These are phyloP conservation scores for Fusarium pseudonygamai DNA, from an alignment of 2,329 filamentous ascomycete genomes.

Conservation along the genomic window DNA sequence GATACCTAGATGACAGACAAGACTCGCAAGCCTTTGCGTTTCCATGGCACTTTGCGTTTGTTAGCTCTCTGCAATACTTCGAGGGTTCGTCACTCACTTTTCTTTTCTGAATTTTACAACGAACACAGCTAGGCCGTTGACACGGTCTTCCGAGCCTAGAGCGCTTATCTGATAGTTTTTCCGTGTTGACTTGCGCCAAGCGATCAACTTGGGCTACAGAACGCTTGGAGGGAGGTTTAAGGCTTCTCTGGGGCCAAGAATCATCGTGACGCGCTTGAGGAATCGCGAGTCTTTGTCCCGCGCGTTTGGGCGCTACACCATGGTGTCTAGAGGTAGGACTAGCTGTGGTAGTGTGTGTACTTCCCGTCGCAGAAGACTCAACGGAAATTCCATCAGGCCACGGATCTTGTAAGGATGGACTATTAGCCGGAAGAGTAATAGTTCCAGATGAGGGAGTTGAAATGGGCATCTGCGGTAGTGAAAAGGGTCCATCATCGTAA, in stretches of 20 bases:
- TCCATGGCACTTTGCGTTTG: not conserved
- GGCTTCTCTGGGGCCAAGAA: not conserved
- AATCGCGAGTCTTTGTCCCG: not conserved
- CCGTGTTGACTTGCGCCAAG: fast-evolving
- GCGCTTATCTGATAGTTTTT: not conserved
- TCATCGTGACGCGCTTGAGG: not conserved
- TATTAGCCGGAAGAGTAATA: not conserved
- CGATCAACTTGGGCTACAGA: fast-evolving
- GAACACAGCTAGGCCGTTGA: not conserved
- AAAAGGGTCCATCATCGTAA: not conserved
- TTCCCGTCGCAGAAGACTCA: not conserved
- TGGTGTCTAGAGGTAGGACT: not conserved
- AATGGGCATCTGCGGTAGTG: not conserved
- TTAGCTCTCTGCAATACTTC: no score
- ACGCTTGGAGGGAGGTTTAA: not conserved
- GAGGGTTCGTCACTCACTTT: fast-evolving
- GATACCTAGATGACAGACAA: not conserved
- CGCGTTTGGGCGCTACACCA: no score
- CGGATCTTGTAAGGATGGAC: not conserved
- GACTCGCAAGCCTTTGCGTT: not conserved
- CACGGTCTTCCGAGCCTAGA: not conserved
- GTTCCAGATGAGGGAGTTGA: not conserved
- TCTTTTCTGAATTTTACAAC: not conserved
- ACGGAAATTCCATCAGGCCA: not conserved
- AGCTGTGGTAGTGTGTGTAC: not conserved